These are phyloP conservation scores for Platanus orientalis DNA, from an alignment of 164 flowering plant genomes.

Conservation along the genomic window DNA sequence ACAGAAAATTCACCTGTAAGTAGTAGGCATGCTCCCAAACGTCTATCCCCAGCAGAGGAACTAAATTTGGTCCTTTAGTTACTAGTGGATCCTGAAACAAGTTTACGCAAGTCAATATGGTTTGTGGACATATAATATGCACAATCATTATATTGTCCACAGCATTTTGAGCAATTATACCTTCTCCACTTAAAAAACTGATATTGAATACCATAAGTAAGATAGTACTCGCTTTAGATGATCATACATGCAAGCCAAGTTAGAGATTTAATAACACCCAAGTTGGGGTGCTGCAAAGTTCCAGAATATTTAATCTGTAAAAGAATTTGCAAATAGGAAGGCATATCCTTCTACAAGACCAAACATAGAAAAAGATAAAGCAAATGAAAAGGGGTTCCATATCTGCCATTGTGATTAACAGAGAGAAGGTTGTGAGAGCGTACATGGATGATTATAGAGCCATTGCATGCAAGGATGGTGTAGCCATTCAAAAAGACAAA, in stretches of 20 bases:
- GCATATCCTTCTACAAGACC: slow-evolving; percentile 40
- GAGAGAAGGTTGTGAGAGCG: slow-evolving; percentile 51
- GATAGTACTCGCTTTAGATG: too few relatives aligned
- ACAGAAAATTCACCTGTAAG: slow-evolving; percentile 57
- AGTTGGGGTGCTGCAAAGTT: too few relatives aligned
- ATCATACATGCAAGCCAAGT: too few relatives aligned
- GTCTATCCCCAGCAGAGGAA: slow-evolving; percentile 94
- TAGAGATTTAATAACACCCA: too few relatives aligned
- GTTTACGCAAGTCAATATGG: slow-evolving; percentile 1
- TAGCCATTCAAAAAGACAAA: slow-evolving; percentile 36
- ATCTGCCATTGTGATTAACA: slow-evolving; percentile 47
- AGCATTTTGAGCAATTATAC: too few relatives aligned
- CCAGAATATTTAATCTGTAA: too few relatives aligned
- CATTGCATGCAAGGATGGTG: slow-evolving; percentile 50
- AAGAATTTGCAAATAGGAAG: too few relatives aligned
- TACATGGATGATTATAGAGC: slow-evolving; percentile 53
- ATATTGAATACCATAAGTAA: too few relatives aligned
- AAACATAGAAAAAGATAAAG: slow-evolving; percentile 26
- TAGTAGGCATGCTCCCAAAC: slow-evolving; percentile 99
- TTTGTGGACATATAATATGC: background rate
- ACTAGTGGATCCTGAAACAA: slow-evolving; percentile 81
- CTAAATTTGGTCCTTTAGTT: slow-evolving; percentile 64
- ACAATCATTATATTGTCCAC: too few relatives aligned
- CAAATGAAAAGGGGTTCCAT: slow-evolving; percentile 30
- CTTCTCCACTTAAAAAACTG: too few relatives aligned